These are phyloP conservation scores for Schwanniomyces pseudopolymorphus DNA, from an alignment of 805 yeast genomes.

Conservation along the genomic window DNA sequence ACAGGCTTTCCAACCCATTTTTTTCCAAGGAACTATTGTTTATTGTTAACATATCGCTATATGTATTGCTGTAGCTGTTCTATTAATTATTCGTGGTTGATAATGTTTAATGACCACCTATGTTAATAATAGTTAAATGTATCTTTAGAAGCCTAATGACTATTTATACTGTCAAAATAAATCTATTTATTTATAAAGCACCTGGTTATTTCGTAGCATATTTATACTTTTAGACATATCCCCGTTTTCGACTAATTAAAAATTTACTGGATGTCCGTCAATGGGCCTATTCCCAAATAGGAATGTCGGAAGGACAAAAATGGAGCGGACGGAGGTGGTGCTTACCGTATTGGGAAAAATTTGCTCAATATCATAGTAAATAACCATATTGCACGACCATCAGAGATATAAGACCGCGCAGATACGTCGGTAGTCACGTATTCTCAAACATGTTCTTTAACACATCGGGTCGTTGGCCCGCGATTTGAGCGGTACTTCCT, in stretches of 20 bases:
- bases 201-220: not conserved
- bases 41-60: not conserved
- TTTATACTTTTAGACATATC: not conserved
- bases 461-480: not conserved
- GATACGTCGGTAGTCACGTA: not conserved
- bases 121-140: no score
- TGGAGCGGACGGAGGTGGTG: not conserved
- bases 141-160: no score
- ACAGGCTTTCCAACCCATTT: not conserved
- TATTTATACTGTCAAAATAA: no score
- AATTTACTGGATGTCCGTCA: not conserved
- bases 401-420: not conserved
- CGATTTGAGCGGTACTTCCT: not conserved
- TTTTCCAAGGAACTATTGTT: not conserved
- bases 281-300: not conserved
- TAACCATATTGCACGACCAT: not conserved
- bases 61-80: not conserved
- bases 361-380: not conserved
- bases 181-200: no score
- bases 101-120: no score
- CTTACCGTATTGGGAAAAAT: not conserved
- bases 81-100: no score
- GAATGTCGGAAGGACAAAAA: not conserved
- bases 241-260: not conserved
- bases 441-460: not conserved